These are phyloP conservation scores for Pestalotiopsis sp. DNA, from an alignment of 2,329 filamentous ascomycete genomes.

Conservation along the genomic window DNA sequence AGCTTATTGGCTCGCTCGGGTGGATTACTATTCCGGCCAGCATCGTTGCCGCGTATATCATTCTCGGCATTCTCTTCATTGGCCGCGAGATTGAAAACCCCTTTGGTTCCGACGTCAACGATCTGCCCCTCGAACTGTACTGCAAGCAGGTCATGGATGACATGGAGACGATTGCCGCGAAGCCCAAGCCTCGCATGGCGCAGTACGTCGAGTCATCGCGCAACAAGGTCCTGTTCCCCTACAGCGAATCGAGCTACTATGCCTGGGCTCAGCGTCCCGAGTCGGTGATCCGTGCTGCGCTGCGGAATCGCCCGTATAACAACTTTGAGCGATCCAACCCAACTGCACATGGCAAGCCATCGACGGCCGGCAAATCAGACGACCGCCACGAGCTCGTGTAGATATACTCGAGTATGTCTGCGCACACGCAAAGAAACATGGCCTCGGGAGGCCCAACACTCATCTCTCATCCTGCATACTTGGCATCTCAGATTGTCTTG, in stretches of 20 bases:
- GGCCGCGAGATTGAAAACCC: conserved; percentile 85
- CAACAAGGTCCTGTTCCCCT: conserved; percentile 55
- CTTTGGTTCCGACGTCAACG: conserved; percentile 83
- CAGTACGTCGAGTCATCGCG: conserved; percentile 49
- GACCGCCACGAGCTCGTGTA: not conserved
- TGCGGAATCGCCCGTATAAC: conserved; percentile 28
- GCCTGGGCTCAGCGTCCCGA: conserved; percentile 32
- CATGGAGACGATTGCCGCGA: conserved; percentile 71
- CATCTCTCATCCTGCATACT: not conserved
- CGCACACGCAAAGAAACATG: not conserved
- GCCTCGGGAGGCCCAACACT: not conserved
- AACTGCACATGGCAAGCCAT: not conserved
- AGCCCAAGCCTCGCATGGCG: conserved; percentile 49
- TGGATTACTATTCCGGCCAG: conserved; percentile 82
- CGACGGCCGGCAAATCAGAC: not conserved
- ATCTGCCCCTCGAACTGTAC: conserved; percentile 75
- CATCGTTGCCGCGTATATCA: conserved; percentile 76
- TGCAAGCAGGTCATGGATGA: conserved; percentile 76
- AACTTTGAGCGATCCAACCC: conserved; percentile 3
- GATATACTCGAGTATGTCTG: not conserved
- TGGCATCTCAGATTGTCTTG: not conserved
- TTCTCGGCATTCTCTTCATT: conserved; percentile 74
- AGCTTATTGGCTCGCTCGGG: conserved; percentile 64
- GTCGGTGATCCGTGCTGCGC: conserved; percentile 25
- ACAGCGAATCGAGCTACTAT: conserved; percentile 33